Conservation (phyloP, 495 filamentous ascomycete species). For the Aspergillus campestris region DNA sequence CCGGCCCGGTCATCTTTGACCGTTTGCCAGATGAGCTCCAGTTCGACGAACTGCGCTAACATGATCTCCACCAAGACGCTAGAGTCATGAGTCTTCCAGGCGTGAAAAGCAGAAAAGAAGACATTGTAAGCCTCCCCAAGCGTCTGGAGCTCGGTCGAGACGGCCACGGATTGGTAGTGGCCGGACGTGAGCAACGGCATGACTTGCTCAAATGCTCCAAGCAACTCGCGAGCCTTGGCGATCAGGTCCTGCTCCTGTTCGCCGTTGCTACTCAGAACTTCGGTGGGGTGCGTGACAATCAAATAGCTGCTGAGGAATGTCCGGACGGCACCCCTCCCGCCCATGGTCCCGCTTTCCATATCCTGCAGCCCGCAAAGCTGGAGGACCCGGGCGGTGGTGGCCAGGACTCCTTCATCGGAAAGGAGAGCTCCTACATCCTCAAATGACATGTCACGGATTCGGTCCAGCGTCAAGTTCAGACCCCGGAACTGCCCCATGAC, state of each 20-base stretch:
- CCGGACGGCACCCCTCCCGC: constrained; percentile 70
- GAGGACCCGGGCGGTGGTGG: constrained; percentile 62
- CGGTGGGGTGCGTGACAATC: constrained; percentile 84
- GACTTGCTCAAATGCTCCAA: constrained; percentile 75
- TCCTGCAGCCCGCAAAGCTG: constrained; percentile 70
- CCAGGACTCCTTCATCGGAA: constrained; percentile 63
- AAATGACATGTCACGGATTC: constrained; percentile 66
- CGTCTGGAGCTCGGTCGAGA: constrained; percentile 37
- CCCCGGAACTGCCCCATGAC: constrained; percentile 57
- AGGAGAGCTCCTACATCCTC: constrained; percentile 73
- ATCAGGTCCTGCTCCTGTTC: constrained; percentile 87
- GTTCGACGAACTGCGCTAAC: constrained; percentile 89
- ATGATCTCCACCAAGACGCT: constrained; percentile 85
- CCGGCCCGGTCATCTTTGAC: constrained; percentile 84
- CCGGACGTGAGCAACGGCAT: constrained; percentile 52
- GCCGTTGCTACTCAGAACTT: constrained; percentile 79
- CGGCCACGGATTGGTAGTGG: constrained; percentile 28
- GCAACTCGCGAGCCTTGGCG: constrained; percentile 74
- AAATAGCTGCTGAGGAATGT: constrained; percentile 91
- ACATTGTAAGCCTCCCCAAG: constrained; percentile 59
- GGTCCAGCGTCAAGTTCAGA: constrained; percentile 66
- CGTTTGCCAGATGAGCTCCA: constrained; percentile 93
- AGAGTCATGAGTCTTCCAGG: constrained; percentile 92
- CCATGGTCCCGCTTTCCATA: constrained; percentile 56
- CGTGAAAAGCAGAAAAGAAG: constrained; percentile 85